Base-by-base conservation (phyloP, 2,329 filamentous ascomycete genomes). In the Fusarium dlaminii region DNA sequence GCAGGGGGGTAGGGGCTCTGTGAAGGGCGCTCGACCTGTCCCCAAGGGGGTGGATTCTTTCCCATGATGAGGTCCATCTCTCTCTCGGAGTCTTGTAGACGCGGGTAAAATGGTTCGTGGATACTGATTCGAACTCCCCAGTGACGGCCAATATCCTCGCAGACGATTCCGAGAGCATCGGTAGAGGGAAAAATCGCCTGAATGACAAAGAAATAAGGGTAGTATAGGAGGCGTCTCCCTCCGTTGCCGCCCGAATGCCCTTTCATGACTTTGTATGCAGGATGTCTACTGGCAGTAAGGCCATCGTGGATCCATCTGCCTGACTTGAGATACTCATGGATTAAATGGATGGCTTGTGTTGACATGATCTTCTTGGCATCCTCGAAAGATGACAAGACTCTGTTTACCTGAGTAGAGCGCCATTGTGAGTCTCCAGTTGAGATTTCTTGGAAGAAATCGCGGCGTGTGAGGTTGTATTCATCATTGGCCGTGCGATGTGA, bases 21-120 rank as follows among this genome's bases (percentile, higher is more conserved):
- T 24, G 42, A 24, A 43, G n/a, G 17, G 42, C 5, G 42, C 42
- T 5, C 42, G 42, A 8, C 42, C 18, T 24, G 42, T 43, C 6
- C 3, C 42, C 0, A 10, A 43, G 15, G 4, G 24, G 0, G 1
- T 24, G 42, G 15, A 18, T 1, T 3, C 2, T 43, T 43, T 4
- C 42, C 42, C 15, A 4, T 18, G 5, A 24, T 43, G 15, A 43
- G 42, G 2, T 8, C 2, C 15, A 43, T 12, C 42, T 43, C 42
- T 18, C 0, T 43, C 7, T 24, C 5, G n/a, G n/a, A 8, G 42
- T 43, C 5, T 12, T 18, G 6, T 2, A 24, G 42, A 8, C 11
- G 42, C 10, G 42, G 42, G n/a, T 43, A 43, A 43, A 43, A 43
- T 24, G 15, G n/a, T 6, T 43, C 5, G 5, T 24, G 0, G 14